Conservation (phyloP, 2,329 filamentous ascomycete species). For the Coleophoma cylindrospora region DNA sequence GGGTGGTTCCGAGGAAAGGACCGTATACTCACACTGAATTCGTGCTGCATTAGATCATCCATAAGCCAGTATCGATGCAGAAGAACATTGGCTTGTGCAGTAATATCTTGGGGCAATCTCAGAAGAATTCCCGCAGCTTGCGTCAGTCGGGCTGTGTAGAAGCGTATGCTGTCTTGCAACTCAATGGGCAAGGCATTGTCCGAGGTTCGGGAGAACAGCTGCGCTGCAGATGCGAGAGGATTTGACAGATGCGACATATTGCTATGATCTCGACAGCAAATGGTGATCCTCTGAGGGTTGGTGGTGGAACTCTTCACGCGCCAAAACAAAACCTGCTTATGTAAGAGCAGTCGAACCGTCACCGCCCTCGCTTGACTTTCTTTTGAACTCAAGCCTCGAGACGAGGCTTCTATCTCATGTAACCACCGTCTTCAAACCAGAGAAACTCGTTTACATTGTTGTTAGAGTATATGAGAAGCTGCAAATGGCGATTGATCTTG, state of each 20-base stretch:
- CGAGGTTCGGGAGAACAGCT: constrained; percentile 54
- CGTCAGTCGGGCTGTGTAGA: constrained; percentile 66
- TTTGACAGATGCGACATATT: constrained; percentile 62
- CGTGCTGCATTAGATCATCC: constrained; percentile 47
- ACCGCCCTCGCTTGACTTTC: too few species aligned
- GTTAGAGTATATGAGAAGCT: too few species aligned
- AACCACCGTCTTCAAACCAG: too few species aligned
- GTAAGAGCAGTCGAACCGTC: too few species aligned
- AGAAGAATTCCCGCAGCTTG: constrained; percentile 79
- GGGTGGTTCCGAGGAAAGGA: not conserved
- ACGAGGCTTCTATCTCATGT: too few species aligned
- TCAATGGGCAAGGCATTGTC: constrained; percentile 58
- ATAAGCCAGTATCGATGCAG: constrained; percentile 75
- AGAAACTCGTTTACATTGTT: too few species aligned
- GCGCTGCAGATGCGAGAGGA: constrained; percentile 65
- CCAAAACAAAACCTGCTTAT: too few species aligned
- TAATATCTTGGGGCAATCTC: constrained; percentile 77
- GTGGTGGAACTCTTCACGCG: too few species aligned
- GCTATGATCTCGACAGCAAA: not conserved
- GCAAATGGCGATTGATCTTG: too few species aligned
- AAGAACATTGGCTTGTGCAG: constrained; percentile 79
- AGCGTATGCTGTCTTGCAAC: constrained; percentile 67
- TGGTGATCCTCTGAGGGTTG: too few species aligned
- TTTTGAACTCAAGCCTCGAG: too few species aligned
- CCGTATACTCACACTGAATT: constrained; percentile 36